These are phyloP conservation scores for Cladophialophora psammophila DNA, from an alignment of 2,329 filamentous ascomycete species.

Conservation along the genomic window DNA sequence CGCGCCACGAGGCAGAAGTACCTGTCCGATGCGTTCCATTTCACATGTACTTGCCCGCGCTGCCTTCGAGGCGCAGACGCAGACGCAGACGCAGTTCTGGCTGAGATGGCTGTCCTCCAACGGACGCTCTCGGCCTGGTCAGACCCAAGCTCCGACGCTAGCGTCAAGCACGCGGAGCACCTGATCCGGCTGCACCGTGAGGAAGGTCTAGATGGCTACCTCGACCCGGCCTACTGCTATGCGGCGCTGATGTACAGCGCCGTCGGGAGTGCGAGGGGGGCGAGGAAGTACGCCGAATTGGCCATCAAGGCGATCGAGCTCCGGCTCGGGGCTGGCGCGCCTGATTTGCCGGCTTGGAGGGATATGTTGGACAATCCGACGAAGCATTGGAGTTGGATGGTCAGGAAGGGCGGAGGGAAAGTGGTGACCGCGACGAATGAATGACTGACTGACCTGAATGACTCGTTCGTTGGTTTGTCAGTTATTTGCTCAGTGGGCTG, in stretches of 20 bases:
- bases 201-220: conserved; percentile 26
- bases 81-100: conserved; percentile 17
- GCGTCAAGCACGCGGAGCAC: conserved; percentile 24
- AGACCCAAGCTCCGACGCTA: conserved; percentile 6
- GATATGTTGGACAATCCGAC: conserved; percentile 21
- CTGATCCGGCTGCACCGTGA: conserved; percentile 23
- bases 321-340: conserved; percentile 20
- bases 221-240: conserved; percentile 32
- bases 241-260: conserved; percentile 32
- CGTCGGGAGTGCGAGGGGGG: conserved; percentile 26
- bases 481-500: no score
- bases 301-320: conserved; percentile 27
- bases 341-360: conserved; percentile 24
- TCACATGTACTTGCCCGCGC: conserved; percentile 29
- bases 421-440: conserved; percentile 1
- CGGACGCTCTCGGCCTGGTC: conserved; percentile 23
- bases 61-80: conserved; percentile 20
- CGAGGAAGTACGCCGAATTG: conserved; percentile 26
- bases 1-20: conserved; percentile 23
- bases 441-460: not conserved
- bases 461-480: no score
- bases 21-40: conserved; percentile 27
- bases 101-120: conserved; percentile 26
- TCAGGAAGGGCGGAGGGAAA: conserved; percentile 14
- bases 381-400: conserved; percentile 36